Base-by-base conservation (phyloP, 208 protist genomes). In the Leishmania tropica region DNA sequence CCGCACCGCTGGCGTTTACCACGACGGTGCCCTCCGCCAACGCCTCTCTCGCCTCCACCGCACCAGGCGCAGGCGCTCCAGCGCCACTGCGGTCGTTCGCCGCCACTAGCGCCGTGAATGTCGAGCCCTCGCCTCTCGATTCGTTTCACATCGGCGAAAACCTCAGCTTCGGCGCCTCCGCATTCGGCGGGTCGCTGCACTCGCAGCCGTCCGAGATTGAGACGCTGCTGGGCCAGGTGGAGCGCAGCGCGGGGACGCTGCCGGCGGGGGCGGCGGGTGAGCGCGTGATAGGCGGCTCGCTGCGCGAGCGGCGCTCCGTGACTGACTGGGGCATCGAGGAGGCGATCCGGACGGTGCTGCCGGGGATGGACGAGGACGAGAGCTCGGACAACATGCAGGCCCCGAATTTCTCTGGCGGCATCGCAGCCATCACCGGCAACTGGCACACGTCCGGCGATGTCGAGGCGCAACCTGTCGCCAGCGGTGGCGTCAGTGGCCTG, bases 361-460 rank as follows among this genome's bases (percentile, higher is more conserved):
- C 82, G 21, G 82, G 82, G 53, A 85, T 85, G 78, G 82, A 85
- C 82, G 82, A 85, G 77, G 82, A 85, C 77, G 82, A 85, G 21
- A 85, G 81, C 64, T 75, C 72, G 31, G 82, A 85, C 77, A 75
- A 79, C 72, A 37, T 68, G 54, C 77, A 73, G 40, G 78, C 77
- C 8, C 82, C 72, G 5, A 81, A 85, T 17, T 40, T 79, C 28
- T 75, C 77, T 11, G 40, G 60, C 60, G 51, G 73, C 64, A 28
- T 67, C 8, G 48, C 82, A n/a, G 82, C 77, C 45, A 81, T 85
- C 72, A 73, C 77, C 1, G 82, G 82, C 78, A 79, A 47, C 78
- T 85, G 82, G 82, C 82, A 85, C 72, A 85, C 82, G 21, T 78
- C 72, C n/a, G 82, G 82, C 37, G 82, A 85, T 35, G 45, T 51